A percentile compares a stretch with the other conserved stretches of the same genome.
Evolutionary conservation across 768 basidiomycete genomes (phyloP).

Genomic region (Serendipita indica): DNA sequence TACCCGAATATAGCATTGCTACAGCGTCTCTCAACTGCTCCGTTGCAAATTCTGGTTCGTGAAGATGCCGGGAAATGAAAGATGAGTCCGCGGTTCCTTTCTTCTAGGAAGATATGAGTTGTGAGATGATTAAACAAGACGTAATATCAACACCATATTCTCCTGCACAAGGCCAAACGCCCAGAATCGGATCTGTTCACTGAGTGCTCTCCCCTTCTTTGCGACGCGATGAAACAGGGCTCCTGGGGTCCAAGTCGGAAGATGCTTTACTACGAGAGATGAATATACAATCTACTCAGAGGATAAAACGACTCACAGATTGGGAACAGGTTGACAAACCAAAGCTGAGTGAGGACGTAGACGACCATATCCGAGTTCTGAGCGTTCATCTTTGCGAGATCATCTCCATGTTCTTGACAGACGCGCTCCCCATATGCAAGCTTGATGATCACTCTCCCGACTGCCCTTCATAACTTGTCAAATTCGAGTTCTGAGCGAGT

Average conservation of each 20-base stretch:
- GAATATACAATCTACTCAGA: background rate
- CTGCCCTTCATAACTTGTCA: background rate
- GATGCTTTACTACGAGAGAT: constrained; percentile 22
- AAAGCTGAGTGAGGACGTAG: background rate
- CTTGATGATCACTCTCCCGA: background rate
- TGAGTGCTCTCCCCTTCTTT: background rate
- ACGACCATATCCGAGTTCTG: background rate
- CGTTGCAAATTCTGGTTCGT: background rate
- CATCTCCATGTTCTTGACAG: background rate
- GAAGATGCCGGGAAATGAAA: background rate
- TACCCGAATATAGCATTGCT: background rate
- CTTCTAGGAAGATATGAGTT: background rate
- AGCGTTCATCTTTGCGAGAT: background rate
- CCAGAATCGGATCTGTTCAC: background rate
- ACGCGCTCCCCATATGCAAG: background rate
- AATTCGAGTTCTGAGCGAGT: no score
- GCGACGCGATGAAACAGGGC: constrained; percentile 25
- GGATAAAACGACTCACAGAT: background rate
- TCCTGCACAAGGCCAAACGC: background rate
- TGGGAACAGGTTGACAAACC: background rate
- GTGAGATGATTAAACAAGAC: background rate
- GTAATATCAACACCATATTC: background rate
- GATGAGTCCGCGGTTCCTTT: background rate
- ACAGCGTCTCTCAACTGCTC: background rate
- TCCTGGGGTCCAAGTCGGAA: constrained; percentile 32